Evolutionary conservation across 768 basidiomycete species (phyloP).

Genomic region (Tephrocybe sp.): DNA sequence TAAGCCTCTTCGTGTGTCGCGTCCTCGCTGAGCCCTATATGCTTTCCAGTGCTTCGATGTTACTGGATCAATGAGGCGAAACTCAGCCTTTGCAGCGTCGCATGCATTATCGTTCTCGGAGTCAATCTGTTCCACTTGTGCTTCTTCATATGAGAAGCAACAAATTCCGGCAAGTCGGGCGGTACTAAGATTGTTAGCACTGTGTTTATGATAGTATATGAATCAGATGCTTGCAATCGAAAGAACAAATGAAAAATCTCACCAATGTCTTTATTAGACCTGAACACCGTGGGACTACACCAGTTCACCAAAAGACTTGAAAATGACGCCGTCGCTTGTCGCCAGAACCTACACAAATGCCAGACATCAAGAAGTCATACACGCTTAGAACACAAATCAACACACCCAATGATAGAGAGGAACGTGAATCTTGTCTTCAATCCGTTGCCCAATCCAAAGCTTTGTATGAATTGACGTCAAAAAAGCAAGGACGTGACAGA

Average conservation of each 20-base stretch:
- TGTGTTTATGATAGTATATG: no score
- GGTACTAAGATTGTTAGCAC: slow-evolving; percentile 3
- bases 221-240: no score
- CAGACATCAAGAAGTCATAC: no score
- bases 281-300: background rate
- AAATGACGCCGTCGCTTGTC: slow-evolving; percentile 3
- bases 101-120: background rate
- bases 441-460: slow-evolving; percentile 5
- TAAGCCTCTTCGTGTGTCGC: background rate
- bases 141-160: no score
- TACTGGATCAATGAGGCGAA: background rate
- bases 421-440: slow-evolving; percentile 5
- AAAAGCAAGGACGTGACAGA: background rate
- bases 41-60: background rate
- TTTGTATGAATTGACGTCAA: background rate
- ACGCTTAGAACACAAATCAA: background rate
- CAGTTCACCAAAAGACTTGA: background rate
- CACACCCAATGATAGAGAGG: slow-evolving; percentile 3
- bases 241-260: no score
- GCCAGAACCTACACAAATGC: background rate
- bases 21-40: background rate
- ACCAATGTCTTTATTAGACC: background rate
- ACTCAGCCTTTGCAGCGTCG: slow-evolving; percentile 1
- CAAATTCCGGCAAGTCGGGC: background rate
- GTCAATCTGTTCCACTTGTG: slow-evolving; percentile 1